Percentiles rank a stretch among this genome's conserved stretches.
Evolutionary conservation across 2,329 filamentous ascomycete genomes (phyloP).

Genomic region (Sarocladium brachiariae): DNA sequence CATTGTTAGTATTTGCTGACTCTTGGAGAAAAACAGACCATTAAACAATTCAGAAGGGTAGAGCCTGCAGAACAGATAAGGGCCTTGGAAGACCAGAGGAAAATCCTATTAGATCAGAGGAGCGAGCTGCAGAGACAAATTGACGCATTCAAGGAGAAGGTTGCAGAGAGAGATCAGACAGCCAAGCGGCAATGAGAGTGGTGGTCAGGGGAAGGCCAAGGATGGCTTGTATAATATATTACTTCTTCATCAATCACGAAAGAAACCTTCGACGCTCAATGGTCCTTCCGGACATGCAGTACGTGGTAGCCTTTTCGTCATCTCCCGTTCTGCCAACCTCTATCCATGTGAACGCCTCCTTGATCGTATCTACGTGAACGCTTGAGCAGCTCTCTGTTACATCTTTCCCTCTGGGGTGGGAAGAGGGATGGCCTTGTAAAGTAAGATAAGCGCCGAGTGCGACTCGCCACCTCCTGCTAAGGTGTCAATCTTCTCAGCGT

Average conservation of each 20-base stretch:
- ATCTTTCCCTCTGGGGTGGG: slow-evolving; percentile 47
- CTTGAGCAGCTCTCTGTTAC: slow-evolving; percentile 15
- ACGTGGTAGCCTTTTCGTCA: no score
- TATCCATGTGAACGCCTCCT: background rate
- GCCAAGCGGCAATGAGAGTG: background rate
- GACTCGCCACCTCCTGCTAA: slow-evolving; percentile 84
- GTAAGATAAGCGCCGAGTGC: slow-evolving; percentile 73
- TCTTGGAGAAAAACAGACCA: slow-evolving; percentile 18
- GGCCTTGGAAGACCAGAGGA: slow-evolving; percentile 35
- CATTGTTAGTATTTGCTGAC: no score
- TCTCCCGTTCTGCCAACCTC: background rate
- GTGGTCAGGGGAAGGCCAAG: no score
- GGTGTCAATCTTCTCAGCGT: slow-evolving; percentile 82
- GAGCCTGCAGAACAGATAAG: slow-evolving; percentile 37
- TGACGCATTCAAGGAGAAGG: slow-evolving; percentile 30
- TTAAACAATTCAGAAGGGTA: slow-evolving; percentile 31
- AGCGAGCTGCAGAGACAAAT: slow-evolving; percentile 36
- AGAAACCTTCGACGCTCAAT: no score
- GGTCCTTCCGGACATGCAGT: no score
- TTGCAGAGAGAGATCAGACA: slow-evolving; percentile 27
- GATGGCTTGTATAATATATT: background rate
- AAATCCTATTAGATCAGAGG: slow-evolving; percentile 30
- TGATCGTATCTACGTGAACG: background rate
- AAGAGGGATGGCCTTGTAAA: slow-evolving; percentile 69
- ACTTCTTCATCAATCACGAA: slow-evolving; percentile 1